Evolutionary conservation across 192 early-diverging fungal species (phyloP), one percentile per base, ranked within the genome.

Genomic region (Coemansia sp.): DNA sequence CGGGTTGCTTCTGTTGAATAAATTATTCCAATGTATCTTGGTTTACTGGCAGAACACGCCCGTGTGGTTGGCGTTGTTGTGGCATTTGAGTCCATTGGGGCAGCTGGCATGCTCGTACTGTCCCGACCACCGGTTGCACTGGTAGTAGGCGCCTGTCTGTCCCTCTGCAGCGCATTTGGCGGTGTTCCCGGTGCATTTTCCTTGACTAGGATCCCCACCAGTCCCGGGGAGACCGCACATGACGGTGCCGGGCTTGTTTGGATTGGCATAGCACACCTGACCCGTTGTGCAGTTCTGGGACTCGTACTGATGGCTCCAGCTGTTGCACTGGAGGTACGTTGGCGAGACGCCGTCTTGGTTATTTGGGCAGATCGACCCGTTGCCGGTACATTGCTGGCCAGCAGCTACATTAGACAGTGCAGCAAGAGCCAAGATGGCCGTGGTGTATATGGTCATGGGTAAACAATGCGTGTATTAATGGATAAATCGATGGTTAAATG

Each of bases 41-140:
- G 14, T 45, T 52, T 68, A 68, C 53, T 68, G 54, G 57, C 69
- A 71, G 52, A 54, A 60, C 9, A 75, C 71, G n/a, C 71, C 71
- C 0, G 65, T 63, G 57, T 56, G 56, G 58, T 50, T 58, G 34
- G 53, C 54, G 40, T 76, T 76, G 62, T 76, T 76, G 17, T 69
- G 54, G 58, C 66, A 76, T 41, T 37, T 66, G 32, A 70, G 73
- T 2, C 63, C 63, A 16, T 18, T 20, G 11, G 66, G 73, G 39
- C 73, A 76, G 32, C 31, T 41, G 17, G 62, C 55, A 18, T 56
- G 62, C 26, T 66, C 58, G 38, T 62, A 76, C 48, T 76, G 66
- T 39, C 67, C 67, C 2, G 62, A 54, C 73, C 73, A 76, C 40
- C 45, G 46, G 50, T 76, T 60, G 63, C 73, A 76, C 58, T 60